Base-by-base conservation (phyloP, 1,284 basidiomycete species). In the Lignosus rhinocerotis region DNA sequence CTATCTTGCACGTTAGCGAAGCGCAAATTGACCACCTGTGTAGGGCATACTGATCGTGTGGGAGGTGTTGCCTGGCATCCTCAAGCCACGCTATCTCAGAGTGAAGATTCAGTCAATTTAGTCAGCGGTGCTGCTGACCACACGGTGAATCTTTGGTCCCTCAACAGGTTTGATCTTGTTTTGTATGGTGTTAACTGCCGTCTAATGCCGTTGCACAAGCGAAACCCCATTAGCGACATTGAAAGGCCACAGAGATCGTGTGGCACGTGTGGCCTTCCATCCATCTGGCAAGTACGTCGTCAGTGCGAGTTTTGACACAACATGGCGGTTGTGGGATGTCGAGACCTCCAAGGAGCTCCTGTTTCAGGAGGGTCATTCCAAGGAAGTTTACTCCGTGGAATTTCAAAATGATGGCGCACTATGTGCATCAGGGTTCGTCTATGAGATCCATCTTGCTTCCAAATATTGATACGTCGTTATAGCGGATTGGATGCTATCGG, bases 61-160 rank as follows among this genome's bases (percentile, higher is more conserved):
- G 94, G 96, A 48, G 97, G 97, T 16, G 86, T 98, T 31, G 95
- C 96, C 33, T 99, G 97, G 97, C 96, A 99, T 78, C 97, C 97
- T 0, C 80, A 86, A 67, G 95, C 96, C 17, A 98, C 96, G 0
- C 69, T 96, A n/a, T 79, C 84, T 0, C 91, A 93, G 67, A 79
- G 82, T 10, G 77, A 82, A 52, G 80, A 84, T 34, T 69, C 82
- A 0, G 88, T 94, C 16, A 98, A 98, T 71, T 81, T 99, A 51
- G 95, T 87, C 5, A 96, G 94, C 55, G 94, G 95, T 44, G 95
- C 90, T 4, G 95, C 89, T 12, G 97, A 99, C 71, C 85, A 85
- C 46, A 85, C 81, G 58, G 84, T 99, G 42, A 86, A 92, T 71
- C 76, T 98, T 6, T 99, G 96, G 96, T 94, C 92, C 25, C 71